Evolutionary conservation across 2,329 filamentous ascomycete genomes (phyloP).

Genomic region (Zalaria sp.): DNA sequence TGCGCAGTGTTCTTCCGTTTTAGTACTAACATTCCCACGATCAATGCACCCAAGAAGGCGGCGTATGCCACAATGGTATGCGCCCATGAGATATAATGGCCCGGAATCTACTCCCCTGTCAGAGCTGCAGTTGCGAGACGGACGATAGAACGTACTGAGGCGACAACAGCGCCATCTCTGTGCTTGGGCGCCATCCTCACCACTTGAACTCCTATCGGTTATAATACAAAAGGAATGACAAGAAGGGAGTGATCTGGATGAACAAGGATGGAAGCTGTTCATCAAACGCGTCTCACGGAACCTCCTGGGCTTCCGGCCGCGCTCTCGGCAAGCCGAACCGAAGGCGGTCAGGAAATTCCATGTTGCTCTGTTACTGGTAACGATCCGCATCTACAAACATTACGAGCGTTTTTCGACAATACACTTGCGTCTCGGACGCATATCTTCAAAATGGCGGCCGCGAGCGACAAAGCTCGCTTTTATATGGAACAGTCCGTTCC

Average conservation of each 20-base stretch:
- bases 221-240: not conserved
- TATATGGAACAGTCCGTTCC: slow-evolving; percentile 86
- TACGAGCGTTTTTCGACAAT: no score
- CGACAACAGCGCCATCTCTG: slow-evolving; percentile 48
- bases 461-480: slow-evolving; percentile 88
- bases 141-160: slow-evolving; percentile 33
- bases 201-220: not conserved
- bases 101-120: slow-evolving; percentile 46
- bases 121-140: not conserved
- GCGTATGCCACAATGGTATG: slow-evolving; percentile 76
- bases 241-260: not conserved
- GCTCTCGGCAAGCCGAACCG: no score
- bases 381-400: no score
- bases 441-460: slow-evolving; percentile 54
- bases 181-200: slow-evolving; percentile 45
- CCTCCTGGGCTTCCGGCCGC: no score
- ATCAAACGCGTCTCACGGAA: not conserved
- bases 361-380: no score
- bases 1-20: not conserved
- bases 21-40: slow-evolving; percentile 47
- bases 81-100: slow-evolving; percentile 77
- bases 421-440: not conserved
- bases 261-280: not conserved
- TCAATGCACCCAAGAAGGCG: slow-evolving; percentile 74
- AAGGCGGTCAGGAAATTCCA: no score